Evolutionary conservation across 2,329 filamentous ascomycete species (phyloP).

Genomic region (Dichotomopilus funicola): DNA sequence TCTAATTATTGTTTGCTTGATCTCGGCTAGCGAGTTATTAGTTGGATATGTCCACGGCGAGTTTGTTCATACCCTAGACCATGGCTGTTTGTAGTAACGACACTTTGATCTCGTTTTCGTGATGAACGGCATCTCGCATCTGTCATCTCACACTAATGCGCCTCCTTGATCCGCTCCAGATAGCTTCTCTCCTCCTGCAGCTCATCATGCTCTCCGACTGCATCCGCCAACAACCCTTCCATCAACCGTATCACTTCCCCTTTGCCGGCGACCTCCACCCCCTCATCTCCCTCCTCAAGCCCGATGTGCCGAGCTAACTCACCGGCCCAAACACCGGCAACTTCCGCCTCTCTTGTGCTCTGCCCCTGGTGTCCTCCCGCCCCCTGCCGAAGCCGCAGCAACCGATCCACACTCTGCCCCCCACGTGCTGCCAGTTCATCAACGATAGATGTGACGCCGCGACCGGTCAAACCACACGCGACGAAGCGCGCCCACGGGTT

Average conservation of each 20-base stretch:
- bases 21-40: no score
- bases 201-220: constrained; percentile 1
- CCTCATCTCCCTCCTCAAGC: constrained; percentile 9
- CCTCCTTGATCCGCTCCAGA: background rate
- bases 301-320: constrained; percentile 21
- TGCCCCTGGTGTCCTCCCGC: no score
- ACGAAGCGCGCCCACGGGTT: constrained; percentile 67
- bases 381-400: constrained; percentile 16
- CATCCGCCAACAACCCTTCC: constrained; percentile 6
- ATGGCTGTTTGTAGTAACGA: no score
- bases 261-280: constrained; percentile 13
- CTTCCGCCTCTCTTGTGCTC: background rate
- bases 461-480: constrained; percentile 81
- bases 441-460: constrained; percentile 68
- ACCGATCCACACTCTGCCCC: constrained; percentile 44
- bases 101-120: no score
- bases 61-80: no score
- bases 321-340: constrained; percentile 20
- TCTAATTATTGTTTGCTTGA: no score
- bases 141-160: background rate
- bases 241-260: constrained; percentile 16
- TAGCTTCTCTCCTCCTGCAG: constrained; percentile 6
- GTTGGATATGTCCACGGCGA: no score
- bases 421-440: constrained; percentile 36
- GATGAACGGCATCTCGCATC: no score